A percentile compares a stretch with the other conserved stretches of the same genome.
These are phyloP conservation scores for Solanum pimpinellifolium DNA, from an alignment of 257 asterid genomes.

Conservation along the genomic window DNA sequence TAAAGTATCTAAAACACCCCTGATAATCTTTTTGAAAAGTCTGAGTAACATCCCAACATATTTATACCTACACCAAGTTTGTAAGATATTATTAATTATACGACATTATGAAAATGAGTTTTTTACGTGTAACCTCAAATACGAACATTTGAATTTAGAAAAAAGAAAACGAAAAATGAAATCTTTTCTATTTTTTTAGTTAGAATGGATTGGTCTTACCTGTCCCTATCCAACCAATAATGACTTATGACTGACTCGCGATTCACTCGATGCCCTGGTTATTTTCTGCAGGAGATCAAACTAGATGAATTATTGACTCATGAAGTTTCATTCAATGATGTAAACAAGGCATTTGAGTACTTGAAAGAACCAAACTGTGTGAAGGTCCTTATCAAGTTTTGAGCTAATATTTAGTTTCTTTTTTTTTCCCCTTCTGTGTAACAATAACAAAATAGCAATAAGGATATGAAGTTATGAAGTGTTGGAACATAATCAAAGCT, in stretches of 20 bases:
- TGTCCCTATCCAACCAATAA: background rate
- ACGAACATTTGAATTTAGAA: no score
- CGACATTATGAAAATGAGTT: background rate
- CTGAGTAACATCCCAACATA: background rate
- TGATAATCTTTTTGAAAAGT: background rate
- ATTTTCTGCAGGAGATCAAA: slow-evolving; percentile 36
- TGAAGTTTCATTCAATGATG: slow-evolving; percentile 42
- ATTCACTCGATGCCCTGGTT: background rate
- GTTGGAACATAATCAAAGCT: background rate
- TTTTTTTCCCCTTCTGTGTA: no score
- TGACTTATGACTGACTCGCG: background rate
- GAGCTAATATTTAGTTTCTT: background rate
- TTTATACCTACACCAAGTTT: background rate
- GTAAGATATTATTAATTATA: background rate
- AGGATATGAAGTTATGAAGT: background rate
- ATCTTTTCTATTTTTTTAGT: background rate
- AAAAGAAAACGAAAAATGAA: background rate
- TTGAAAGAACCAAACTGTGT: slow-evolving; percentile 38
- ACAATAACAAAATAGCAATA: background rate
- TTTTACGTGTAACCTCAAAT: background rate
- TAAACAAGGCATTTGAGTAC: slow-evolving; percentile 41
- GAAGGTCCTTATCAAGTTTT: slow-evolving; percentile 51
- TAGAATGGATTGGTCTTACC: background rate
- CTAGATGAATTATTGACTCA: slow-evolving; percentile 46
- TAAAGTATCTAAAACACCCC: background rate